Evolutionary conservation across 768 basidiomycete species (phyloP), one percentile per base, ranked within the genome.

Genomic region (Mycena belliarum): DNA sequence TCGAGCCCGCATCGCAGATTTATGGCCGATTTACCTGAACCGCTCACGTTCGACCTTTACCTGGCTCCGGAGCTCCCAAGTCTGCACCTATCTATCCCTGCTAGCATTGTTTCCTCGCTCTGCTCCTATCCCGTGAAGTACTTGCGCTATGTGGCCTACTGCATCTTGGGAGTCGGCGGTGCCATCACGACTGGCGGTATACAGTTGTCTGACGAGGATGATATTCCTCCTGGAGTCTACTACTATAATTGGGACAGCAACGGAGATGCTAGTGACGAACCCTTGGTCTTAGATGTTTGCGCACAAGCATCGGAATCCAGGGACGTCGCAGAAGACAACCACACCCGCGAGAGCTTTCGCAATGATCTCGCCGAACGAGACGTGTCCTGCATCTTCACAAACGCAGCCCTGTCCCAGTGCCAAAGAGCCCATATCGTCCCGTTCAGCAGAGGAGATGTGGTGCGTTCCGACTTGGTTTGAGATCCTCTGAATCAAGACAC

Each of bases 341-440:
- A n/a, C n/a, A n/a, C n/a, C n/a, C n/a, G n/a, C n/a, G n/a, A n/a
- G n/a, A n/a, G n/a, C 12, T 47, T 47, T n/a, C 18, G 37, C n/a
- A 18, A 2, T 4, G 6, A 28, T 14, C 16, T 54, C 3, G 25
- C 12, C 11, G n/a, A 28, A 29, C 53, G 53, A 29, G 53, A 54
- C 14, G 35, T 15, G 6, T 14, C 14, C n/a, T 54, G 53, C 21
- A 18, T 47, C 2, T 54, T 54, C 21, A 54, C 44, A 7, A 29
- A 38, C 23, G 29, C 11, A 14, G 3, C 16, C 18, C 10, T 3
- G 18, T 11, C 20, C 21, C 21, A 7, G 1, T 54, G 45, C 14
- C 45, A 32, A 32, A 45, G 53, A 5, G 18, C 20, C 18, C 53
- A 54, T 47, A 47, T 54, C 18, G 37, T 54, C 24, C 53, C 53